phyloP scores from a whole-genome alignment of 129 eudicot genomes.

The Cynara cardunculus region DNA sequence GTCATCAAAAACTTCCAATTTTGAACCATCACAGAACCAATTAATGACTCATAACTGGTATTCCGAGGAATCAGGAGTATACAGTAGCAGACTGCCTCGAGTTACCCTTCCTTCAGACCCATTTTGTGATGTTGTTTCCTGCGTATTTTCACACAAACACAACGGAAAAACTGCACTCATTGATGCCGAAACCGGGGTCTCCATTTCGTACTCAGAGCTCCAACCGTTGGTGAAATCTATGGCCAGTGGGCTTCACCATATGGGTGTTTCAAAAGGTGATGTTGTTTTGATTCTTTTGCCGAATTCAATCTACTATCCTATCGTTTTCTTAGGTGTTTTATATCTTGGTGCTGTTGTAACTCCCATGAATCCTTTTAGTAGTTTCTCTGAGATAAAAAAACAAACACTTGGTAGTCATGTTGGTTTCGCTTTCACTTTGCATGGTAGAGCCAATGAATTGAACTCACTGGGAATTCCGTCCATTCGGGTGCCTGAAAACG shows the following conservation, averaged over 20 bases:
- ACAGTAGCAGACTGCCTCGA: slow-evolving; percentile 49
- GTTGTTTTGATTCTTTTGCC: slow-evolving; percentile 62
- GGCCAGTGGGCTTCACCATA: slow-evolving; percentile 61
- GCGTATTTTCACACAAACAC: slow-evolving; percentile 58
- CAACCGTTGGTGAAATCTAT: slow-evolving; percentile 41
- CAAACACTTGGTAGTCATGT: slow-evolving; percentile 49
- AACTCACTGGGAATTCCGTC: slow-evolving; percentile 37
- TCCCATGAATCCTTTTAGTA: slow-evolving; percentile 77
- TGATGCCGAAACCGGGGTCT: slow-evolving; percentile 63
- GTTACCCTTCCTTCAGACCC: slow-evolving; percentile 60
- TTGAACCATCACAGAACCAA: neutral
- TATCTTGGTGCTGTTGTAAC: slow-evolving; percentile 67
- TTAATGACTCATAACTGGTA: slow-evolving; percentile 32
- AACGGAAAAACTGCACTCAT: slow-evolving; percentile 54
- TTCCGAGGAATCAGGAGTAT: slow-evolving; percentile 60
- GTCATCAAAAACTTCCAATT: neutral
- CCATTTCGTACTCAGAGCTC: slow-evolving; percentile 51
- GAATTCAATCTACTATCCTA: slow-evolving; percentile 62
- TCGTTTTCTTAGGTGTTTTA: slow-evolving; percentile 53
- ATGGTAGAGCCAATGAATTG: slow-evolving; percentile 34
- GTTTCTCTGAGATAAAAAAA: slow-evolving; percentile 53
- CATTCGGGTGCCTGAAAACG: slow-evolving; percentile 45
- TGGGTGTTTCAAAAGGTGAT: slow-evolving; percentile 75
- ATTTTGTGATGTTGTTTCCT: slow-evolving; percentile 60
- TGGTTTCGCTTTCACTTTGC: slow-evolving; percentile 37